A percentile compares a stretch with the other conserved stretches of the same genome.
Conservation (phyloP, 2,329 filamentous ascomycete species). For the Thermomyces lanuginosus region DNA sequence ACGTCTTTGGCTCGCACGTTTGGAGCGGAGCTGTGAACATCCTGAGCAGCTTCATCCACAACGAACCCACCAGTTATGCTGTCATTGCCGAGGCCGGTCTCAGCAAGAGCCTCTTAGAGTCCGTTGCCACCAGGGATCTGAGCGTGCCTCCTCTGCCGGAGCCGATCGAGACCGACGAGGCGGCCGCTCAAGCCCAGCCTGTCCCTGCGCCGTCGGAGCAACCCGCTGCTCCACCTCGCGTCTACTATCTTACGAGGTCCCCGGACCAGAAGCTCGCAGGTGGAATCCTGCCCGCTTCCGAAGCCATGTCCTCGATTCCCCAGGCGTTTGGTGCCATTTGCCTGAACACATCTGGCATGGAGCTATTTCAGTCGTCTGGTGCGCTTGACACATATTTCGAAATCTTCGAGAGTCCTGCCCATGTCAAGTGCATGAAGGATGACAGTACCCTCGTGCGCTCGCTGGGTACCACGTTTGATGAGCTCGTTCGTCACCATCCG, state of each 20-base stretch:
- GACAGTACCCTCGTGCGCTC: constrained; percentile 57
- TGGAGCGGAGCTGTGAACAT: constrained; percentile 93
- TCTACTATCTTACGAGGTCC: constrained; percentile 17
- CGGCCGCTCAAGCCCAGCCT: constrained; percentile 20
- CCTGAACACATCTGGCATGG: constrained; percentile 72
- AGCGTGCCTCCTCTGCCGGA: constrained; percentile 19
- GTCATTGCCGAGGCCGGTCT: constrained; percentile 89
- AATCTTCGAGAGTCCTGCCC: constrained; percentile 85
- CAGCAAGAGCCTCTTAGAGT: constrained; percentile 69
- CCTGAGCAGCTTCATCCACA: constrained; percentile 91
- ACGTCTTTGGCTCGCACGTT: constrained; percentile 73
- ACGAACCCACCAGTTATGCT: constrained; percentile 92
- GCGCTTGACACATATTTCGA: constrained; percentile 80
- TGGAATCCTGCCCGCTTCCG: constrained; percentile 71
- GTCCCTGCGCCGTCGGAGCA: constrained; percentile 18
- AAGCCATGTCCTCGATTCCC: constrained; percentile 76
- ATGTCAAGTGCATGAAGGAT: constrained; percentile 67
- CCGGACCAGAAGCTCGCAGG: constrained; percentile 33
- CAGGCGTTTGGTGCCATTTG: constrained; percentile 86
- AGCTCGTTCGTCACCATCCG: constrained; percentile 86
- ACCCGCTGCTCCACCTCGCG: constrained; percentile 7
- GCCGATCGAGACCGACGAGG: constrained; percentile 17
- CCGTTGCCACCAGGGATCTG: constrained; percentile 43
- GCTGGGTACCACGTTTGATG: constrained; percentile 77
- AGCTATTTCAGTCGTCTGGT: constrained; percentile 66